Evolutionary conservation across 352 stramenopile genomes (phyloP).

Genomic region (Pythium angustatum): DNA sequence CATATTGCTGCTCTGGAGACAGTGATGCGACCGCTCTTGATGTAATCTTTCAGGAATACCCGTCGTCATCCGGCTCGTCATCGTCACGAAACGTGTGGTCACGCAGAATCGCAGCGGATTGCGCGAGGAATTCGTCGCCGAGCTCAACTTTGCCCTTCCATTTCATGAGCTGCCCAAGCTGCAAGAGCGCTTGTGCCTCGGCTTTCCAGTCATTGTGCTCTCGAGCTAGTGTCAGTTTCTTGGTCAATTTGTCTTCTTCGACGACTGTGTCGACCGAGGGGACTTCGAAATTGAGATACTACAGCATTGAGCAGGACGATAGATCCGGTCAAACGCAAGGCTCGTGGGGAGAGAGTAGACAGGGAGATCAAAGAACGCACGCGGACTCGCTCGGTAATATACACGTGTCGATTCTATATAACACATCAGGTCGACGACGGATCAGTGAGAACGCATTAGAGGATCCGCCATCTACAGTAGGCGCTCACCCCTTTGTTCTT

Average conservation of each 20-base stretch:
- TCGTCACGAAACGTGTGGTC: slow-evolving; percentile 52
- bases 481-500: slow-evolving; percentile 26
- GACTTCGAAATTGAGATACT: slow-evolving; percentile 75
- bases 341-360: background rate
- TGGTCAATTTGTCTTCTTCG: slow-evolving; percentile 70
- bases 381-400: slow-evolving; percentile 72
- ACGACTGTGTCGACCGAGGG: slow-evolving; percentile 68
- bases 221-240: slow-evolving; percentile 48
- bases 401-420: slow-evolving; percentile 60
- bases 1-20: slow-evolving; percentile 19
- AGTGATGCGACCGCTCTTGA: slow-evolving; percentile 2
- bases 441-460: background rate
- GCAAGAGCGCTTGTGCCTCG: slow-evolving; percentile 60
- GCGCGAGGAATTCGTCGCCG: slow-evolving; percentile 50
- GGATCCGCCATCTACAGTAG: too few relatives aligned
- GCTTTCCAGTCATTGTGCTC: slow-evolving; percentile 57
- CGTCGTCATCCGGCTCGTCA: slow-evolving; percentile 21
- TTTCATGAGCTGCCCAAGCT: slow-evolving; percentile 77
- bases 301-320: too few relatives aligned
- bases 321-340: background rate
- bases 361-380: slow-evolving; percentile 32
- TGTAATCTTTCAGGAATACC: background rate
- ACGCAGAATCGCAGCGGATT: slow-evolving; percentile 55
- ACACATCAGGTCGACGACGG: background rate
- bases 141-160: slow-evolving; percentile 57